Percentiles rank a stretch among this genome's conserved stretches.
Evolutionary conservation across 768 basidiomycete genomes (phyloP).

Genomic region (Leccinum broughii): DNA sequence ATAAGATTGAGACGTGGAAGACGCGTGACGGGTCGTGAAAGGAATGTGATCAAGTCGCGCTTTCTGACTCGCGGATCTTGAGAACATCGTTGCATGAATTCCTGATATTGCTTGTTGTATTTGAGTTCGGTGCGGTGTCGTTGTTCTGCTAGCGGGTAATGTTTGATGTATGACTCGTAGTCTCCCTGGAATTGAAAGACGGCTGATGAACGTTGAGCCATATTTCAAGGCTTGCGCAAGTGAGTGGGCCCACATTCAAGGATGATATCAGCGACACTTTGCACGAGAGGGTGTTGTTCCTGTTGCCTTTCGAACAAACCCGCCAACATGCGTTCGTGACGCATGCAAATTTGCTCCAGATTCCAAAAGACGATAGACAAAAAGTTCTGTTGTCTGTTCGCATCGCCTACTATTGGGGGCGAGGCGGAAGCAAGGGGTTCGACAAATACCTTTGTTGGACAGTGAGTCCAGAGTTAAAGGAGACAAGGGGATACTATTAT

Average conservation of each 20-base stretch:
- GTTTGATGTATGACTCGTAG: conserved; percentile 84
- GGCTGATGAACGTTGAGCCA: conserved; percentile 28
- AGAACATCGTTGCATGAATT: conserved; percentile 62
- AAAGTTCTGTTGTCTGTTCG: conserved; percentile 59
- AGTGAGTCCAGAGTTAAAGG: conserved; percentile 5
- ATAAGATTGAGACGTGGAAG: conserved; percentile 78
- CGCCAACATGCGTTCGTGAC: conserved; percentile 69
- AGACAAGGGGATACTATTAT: not conserved
- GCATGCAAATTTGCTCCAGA: conserved; percentile 59
- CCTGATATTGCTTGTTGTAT: conserved; percentile 63
- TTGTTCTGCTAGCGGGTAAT: conserved; percentile 85
- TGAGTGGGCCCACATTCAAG: conserved; percentile 59
- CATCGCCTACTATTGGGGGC: conserved; percentile 62
- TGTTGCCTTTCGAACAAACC: conserved; percentile 78
- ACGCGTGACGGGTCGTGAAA: conserved; percentile 87
- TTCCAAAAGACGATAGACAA: conserved; percentile 85
- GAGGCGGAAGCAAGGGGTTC: conserved; percentile 57
- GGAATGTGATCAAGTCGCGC: conserved; percentile 77
- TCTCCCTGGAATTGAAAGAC: conserved; percentile 52
- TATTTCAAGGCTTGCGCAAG: conserved; percentile 8
- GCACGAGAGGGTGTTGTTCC: conserved; percentile 82
- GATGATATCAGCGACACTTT: conserved; percentile 82
- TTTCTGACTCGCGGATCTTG: conserved; percentile 67
- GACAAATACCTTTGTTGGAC: conserved; percentile 62
- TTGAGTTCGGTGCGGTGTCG: conserved; percentile 75